These are phyloP conservation scores for Cryptosporidium tyzzeri DNA, from an alignment of 169 alveolate species.

Conservation along the genomic window DNA sequence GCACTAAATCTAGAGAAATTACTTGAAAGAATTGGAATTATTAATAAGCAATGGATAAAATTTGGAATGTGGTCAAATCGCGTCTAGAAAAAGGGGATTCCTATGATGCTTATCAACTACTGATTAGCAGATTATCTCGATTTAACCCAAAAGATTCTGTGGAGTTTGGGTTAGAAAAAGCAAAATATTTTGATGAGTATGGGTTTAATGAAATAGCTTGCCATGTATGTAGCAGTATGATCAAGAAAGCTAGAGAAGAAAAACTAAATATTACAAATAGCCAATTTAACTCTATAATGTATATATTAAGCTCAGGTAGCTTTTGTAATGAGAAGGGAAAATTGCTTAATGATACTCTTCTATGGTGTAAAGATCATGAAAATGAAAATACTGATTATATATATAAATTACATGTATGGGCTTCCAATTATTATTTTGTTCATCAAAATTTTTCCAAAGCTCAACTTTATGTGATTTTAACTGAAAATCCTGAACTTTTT, in stretches of 20 bases:
- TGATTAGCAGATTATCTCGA: constrained; percentile 29
- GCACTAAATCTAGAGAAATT: background rate
- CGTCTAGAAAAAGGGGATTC: constrained; percentile 60
- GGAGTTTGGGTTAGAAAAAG: constrained; percentile 58
- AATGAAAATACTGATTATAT: constrained; percentile 11
- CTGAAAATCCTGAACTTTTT: constrained; percentile 43
- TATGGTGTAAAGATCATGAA: constrained; percentile 55
- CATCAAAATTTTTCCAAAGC: constrained; percentile 42
- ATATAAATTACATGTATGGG: constrained; percentile 51
- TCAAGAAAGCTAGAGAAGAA: constrained; percentile 59
- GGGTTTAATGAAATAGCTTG: constrained; percentile 64
- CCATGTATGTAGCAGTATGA: constrained; percentile 22
- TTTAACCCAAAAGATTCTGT: constrained; percentile 28
- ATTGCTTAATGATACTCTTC: constrained; percentile 34
- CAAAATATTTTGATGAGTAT: constrained; percentile 44
- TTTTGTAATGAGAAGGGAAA: constrained; percentile 27
- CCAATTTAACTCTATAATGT: constrained; percentile 27
- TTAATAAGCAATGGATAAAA: constrained; percentile 28
- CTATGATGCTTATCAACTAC: constrained; percentile 58
- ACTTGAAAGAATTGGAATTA: background rate
- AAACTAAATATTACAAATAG: background rate
- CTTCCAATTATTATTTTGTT: constrained; percentile 49
- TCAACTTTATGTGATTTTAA: constrained; percentile 45
- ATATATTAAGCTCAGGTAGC: constrained; percentile 5
- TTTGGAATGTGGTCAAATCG: constrained; percentile 30